Evolutionary conservation across 768 basidiomycete species (phyloP), one percentile per base, ranked within the genome.

Genomic region (Punctularia strigosozonata): DNA sequence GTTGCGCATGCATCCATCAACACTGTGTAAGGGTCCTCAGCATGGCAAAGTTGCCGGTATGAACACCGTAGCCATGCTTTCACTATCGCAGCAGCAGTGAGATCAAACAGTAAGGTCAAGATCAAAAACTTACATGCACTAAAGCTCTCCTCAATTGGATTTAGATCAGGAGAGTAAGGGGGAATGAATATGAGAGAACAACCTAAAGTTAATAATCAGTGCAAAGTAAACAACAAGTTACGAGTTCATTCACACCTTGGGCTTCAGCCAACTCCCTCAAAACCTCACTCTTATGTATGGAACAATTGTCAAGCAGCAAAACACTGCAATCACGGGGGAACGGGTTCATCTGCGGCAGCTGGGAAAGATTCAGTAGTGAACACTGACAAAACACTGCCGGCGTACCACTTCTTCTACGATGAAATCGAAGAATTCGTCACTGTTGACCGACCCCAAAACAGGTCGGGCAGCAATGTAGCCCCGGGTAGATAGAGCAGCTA

Each of bases 111-210:
- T 5, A 32, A 18, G 5, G 20, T 18, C 25, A 14, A 34, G n/a
- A 4, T 35, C 12, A 6, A 19, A 20, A 10, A 52, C 44, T n/a
- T 44, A 53, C 55, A 38, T 10, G 41, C 40, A 37, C 48, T 52
- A 38, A 57, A 60, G 12, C 48, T 54, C 43, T 59, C 59, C 36
- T 60, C 58, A 43, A 62, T 61, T 1, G 54, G 60, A 37, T 61
- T 62, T 47, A 56, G 48, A 35, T 63, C 58, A 0, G 59, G 61
- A 3, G 59, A 63, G 40, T 61, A 62, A 23, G 57, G 57, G 8
- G 58, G 59, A 0, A 61, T 43, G 32, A 50, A 59, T 10, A 55
- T 24, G 1, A 59, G 37, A 1, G 45, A 25, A 34, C 50, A 50
- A 8, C 50, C 60, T 54, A 26, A 14, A n/a, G n/a, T n/a, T n/a